Evolutionary conservation across 1,284 basidiomycete species (phyloP), one percentile per base, ranked within the genome.

Genomic region (Coniferiporia sulphurascens): DNA sequence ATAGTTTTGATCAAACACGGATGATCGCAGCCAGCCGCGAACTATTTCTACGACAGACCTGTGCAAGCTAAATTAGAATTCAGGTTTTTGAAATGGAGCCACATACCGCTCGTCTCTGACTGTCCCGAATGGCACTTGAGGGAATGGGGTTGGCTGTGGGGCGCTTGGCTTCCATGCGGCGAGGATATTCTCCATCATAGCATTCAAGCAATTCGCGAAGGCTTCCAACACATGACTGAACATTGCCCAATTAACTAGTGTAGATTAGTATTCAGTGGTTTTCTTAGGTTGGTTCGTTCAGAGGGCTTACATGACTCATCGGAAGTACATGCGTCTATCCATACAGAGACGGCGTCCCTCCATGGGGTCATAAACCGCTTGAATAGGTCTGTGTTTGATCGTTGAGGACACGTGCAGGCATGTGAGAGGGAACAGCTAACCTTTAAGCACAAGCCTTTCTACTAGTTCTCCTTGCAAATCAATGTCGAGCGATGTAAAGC

Each of bases 181-280:
- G 22, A 68, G 63, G 7, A 78, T 68, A 19, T 70, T 67, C n/a
- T 60, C 62, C 5, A 73, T 68, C 12, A 78, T 69, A 34, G 63
- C 68, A 59, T 78, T 78, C 43, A 83, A 66, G n/a, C 81, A 63
- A 1, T 63, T 65, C 13, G 78, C 65, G 8, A 73, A 70, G 4
- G 72, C 69, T 58, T 78, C 74, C 0, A 85, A 64, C 2, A 85
- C 67, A 58, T 76, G 74, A 44, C 73, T 75, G 62, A 83, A 85
- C 10, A 85, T 72, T 27, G 67, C 67, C 86, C 86, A 87, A 62
- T 86, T 74, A 64, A 85, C 86, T 86, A 59, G 56, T 4, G n/a
- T 9, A 17, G 35, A 56, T 65, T 44, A 66, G 54, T 3, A 46
- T 58, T 21, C 9, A 19, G 45, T 2, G 46, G 17, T 12, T 49